Base-by-base conservation (phyloP, 2,329 filamentous ascomycete genomes). In the Claviceps spartinae region DNA sequence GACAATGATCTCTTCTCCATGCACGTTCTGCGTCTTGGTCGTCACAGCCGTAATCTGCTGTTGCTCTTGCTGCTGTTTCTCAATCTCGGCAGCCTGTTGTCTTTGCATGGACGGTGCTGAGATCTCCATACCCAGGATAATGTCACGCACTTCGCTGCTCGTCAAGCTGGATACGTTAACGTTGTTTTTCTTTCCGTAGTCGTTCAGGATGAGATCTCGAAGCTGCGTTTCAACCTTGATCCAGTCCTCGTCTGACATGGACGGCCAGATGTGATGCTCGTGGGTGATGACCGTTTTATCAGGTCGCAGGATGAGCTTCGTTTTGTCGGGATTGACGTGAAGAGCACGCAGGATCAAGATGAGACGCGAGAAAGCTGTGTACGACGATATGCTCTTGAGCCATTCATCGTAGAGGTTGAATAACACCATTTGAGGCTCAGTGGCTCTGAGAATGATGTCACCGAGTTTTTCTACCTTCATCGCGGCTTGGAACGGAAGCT, bases 131-230 rank as follows among this genome's bases (percentile, higher is more conserved):
- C 93, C 93, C 57, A 98, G 72, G 61, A 98, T 98, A 62, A 98
- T 97, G 64, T 98, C 93, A 61, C 93, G 84, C 49, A 98, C 93
- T 79, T 98, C 93, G 62, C 87, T 95, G 65, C 83, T 95, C 1
- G 93, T 98, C 69, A 98, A 76, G 67, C 89, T 95, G 16, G 94
- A 94, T 13, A 93, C 91, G 62, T 98, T 98, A 73, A 98, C 93
- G 61, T 97, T 98, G 75, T 98, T 98, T 79, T 98, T 98, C 80
- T 97, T 98, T 65, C 93, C 93, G 65, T 98, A 98, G 66, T 98
- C 93, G 60, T 97, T 96, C 59, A 98, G 67, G 62, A 98, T 98
- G 58, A 98, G 74, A 74, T 98, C 93, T 67, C 93, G 85, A 43
- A 98, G 75, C 65, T 95, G 88, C 46, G 89, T 89, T 75, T 98